Base-by-base conservation (phyloP, 306 rosid genomes). In the Malus orientalis region DNA sequence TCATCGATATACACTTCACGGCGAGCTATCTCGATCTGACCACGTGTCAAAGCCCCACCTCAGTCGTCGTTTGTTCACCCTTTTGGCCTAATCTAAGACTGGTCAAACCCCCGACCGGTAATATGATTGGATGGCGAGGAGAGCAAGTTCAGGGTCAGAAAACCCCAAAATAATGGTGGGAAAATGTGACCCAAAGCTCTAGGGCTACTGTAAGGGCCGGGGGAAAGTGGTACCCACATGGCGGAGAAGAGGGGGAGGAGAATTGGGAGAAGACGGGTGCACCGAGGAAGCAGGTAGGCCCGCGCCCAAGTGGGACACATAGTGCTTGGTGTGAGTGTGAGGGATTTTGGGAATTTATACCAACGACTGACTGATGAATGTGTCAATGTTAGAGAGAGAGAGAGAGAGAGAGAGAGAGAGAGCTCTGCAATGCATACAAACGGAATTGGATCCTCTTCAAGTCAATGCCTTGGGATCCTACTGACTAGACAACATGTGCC, bases 271-370 rank as follows among this genome's bases (percentile, higher is more conserved):
- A 64, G 85, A 89, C 80, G 87, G 86, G 86, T 90, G 89, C 87
- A 86, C 79, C 87, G 45, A 84, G 87, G 88, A 82, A 61, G 88
- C 83, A 81, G 75, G 93, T 92, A 82, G 95, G 91, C 25, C 87
- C 91, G 76, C 71, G 40, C 80, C 87, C 91, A 76, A 69, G 84
- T 83, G 84, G 88, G 66, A 13, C 58, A 87, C 88, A 42, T 89
- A 25, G 95, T 89, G 91, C 93, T 89, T 84, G 80, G 88, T 78
- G 87, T 81, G 36, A 32, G 63, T 5, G 85, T 33, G 54, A 86
- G 89, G 87, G 93, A 78, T 89, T 93, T 84, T 66, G 87, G 96
- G 93, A 83, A 89, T 82, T 12, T 57, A 57, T n/a, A 27, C 20
- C 66, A 61, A 27, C 44, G 75, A 19, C 33, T 33, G 72, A 62